Evolutionary conservation across 169 alveolate genomes (phyloP).

Genomic region (Prorocentrum cordatum): DNA sequence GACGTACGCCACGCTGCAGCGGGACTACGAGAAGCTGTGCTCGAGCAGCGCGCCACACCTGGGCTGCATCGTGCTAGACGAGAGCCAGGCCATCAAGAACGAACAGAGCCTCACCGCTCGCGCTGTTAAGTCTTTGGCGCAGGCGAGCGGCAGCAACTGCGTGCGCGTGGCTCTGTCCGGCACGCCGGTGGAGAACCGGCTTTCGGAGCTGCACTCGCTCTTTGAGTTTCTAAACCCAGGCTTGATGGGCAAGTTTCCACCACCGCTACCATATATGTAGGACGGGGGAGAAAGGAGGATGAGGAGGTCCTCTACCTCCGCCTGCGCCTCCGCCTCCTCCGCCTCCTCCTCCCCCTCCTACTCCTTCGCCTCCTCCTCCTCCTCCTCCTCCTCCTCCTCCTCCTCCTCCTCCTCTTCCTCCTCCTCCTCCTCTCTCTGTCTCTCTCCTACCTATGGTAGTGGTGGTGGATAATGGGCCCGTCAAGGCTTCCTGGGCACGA

Average conservation of each 20-base stretch:
- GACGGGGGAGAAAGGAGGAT: too few species aligned
- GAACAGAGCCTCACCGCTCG: constrained; percentile 1
- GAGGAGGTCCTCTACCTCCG: too few species aligned
- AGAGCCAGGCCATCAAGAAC: constrained; percentile 29
- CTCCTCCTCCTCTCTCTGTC: too few species aligned
- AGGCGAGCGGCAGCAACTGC: constrained; percentile 14
- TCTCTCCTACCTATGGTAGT: too few species aligned
- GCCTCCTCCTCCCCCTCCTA: too few species aligned
- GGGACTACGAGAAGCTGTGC: not conserved
- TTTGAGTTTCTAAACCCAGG: constrained; percentile 53
- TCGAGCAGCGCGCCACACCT: not conserved
- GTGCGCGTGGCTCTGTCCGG: constrained; percentile 35
- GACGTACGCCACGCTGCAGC: not conserved
- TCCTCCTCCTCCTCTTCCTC: too few species aligned
- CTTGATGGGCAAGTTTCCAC: constrained; percentile 16
- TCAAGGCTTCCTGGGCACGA: constrained; percentile 14
- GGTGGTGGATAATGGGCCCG: too few species aligned
- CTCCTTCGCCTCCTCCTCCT: too few species aligned
- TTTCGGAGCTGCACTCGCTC: constrained; percentile 20
- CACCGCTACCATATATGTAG: too few species aligned
- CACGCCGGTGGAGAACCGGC: not conserved
- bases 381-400: too few species aligned
- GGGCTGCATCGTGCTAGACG: constrained; percentile 15
- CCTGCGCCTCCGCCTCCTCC: too few species aligned
- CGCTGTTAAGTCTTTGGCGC: constrained; percentile 16